phyloP scores from a whole-genome alignment of 2,329 filamentous ascomycete genomes.

The Aspergillus cejpii region DNA sequence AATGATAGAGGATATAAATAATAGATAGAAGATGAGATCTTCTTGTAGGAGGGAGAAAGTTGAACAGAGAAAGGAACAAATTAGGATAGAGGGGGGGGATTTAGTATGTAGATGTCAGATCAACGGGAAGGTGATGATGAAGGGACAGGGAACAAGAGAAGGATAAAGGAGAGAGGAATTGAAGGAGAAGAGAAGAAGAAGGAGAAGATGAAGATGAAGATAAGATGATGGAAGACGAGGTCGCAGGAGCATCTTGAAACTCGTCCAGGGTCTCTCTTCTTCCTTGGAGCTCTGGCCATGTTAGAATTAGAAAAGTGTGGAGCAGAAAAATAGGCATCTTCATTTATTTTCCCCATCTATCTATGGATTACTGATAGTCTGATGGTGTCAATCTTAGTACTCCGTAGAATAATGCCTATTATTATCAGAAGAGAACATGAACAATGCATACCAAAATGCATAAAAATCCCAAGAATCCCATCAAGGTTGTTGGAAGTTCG shows the following conservation, averaged over 20 bases:
- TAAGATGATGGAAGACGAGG: not conserved
- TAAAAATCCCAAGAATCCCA: not conserved
- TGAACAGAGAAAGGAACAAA: not conserved
- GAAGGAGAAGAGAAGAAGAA: constrained; percentile 7
- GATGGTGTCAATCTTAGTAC: not conserved
- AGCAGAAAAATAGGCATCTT: not conserved
- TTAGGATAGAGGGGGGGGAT: not conserved
- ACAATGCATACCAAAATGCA: too few species aligned
- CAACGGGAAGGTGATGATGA: not conserved
- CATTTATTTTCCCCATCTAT: not conserved
- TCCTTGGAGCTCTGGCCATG: constrained; percentile 21
- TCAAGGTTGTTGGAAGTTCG: not conserved
- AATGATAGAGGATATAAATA: not conserved
- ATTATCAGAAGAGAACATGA: too few species aligned
- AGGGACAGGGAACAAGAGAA: not conserved
- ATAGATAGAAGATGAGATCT: not conserved
- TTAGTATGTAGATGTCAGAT: not conserved
- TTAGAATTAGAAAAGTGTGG: constrained; percentile 4
- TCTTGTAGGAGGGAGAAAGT: not conserved
- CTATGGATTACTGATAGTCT: not conserved
- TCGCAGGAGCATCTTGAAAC: constrained; percentile 20
- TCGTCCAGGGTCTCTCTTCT: constrained; percentile 17
- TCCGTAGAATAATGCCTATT: too few species aligned
- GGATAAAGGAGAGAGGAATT: constrained; percentile 1
- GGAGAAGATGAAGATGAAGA: constrained; percentile 8